Evolutionary conservation across 1,284 basidiomycete genomes (phyloP).

Genomic region (Cystobasidiaceae sp.): DNA sequence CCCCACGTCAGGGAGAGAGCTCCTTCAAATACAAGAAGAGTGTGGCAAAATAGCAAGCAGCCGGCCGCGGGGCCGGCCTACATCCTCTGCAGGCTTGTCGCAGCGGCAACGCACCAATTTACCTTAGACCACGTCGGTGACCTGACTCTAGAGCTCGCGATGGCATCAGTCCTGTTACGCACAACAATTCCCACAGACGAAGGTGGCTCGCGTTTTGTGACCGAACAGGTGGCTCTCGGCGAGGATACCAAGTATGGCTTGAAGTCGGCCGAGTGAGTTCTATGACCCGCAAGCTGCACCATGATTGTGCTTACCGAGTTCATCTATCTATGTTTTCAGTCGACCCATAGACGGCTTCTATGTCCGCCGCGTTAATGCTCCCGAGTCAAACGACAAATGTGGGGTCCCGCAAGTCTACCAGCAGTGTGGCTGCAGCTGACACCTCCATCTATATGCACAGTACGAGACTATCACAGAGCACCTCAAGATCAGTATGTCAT

Average conservation of each 20-base stretch:
- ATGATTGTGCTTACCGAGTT: background rate
- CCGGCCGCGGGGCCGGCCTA: too few relatives aligned
- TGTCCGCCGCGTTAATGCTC: background rate
- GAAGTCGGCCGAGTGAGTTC: background rate
- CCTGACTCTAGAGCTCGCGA: too few relatives aligned
- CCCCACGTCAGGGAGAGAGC: too few relatives aligned
- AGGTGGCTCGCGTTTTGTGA: constrained; percentile 3
- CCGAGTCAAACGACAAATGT: background rate
- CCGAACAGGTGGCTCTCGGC: background rate
- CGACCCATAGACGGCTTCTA: constrained; percentile 1
- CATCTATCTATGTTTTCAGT: background rate
- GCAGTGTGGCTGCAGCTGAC: background rate
- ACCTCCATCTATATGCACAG: background rate
- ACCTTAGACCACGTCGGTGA: too few relatives aligned
- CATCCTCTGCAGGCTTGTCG: too few relatives aligned
- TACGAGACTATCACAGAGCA: background rate
- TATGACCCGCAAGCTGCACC: background rate
- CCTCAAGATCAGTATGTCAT: constrained; percentile 10
- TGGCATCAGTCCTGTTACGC: too few relatives aligned
- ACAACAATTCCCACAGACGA: constrained; percentile 1
- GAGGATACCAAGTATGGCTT: background rate
- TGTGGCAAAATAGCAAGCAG: too few relatives aligned
- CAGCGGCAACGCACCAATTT: too few relatives aligned
- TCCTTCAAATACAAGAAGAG: too few relatives aligned
- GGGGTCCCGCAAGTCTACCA: background rate